Conservation (phyloP, 2,329 filamentous ascomycete species). For the Byssochlamys sp. region DNA sequence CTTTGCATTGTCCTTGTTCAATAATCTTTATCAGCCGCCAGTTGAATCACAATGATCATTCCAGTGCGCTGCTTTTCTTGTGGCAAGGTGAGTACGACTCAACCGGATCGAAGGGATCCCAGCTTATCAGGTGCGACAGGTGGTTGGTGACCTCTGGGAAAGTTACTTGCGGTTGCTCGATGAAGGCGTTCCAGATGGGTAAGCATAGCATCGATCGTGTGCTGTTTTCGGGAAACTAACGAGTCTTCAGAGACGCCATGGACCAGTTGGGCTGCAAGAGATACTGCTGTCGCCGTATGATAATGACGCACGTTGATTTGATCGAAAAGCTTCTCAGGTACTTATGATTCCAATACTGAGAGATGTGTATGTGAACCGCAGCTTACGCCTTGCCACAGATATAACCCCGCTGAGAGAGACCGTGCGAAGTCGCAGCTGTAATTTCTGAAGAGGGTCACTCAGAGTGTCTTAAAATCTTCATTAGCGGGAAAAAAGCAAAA, state of each 20-base stretch:
- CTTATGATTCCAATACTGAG: neutral
- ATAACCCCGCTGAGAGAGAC: slow-evolving; percentile 42
- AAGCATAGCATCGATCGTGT: slow-evolving; percentile 27
- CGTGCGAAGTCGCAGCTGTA: slow-evolving; percentile 28
- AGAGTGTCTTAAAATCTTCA: neutral
- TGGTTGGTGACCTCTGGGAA: slow-evolving; percentile 95
- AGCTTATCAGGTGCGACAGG: slow-evolving; percentile 44
- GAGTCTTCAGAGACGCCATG: slow-evolving; percentile 69
- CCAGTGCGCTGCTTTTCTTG: slow-evolving; percentile 98
- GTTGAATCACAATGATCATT: slow-evolving; percentile 72
- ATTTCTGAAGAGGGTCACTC: neutral
- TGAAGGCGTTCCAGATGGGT: slow-evolving; percentile 66
- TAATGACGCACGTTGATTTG: slow-evolving; percentile 98
- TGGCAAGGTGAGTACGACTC: slow-evolving; percentile 64
- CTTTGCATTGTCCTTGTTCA: neutral
- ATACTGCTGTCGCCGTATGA: slow-evolving; percentile 98
- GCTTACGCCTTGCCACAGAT: slow-evolving; percentile 22
- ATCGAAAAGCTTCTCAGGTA: slow-evolving; percentile 97
- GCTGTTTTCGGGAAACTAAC: slow-evolving; percentile 2
- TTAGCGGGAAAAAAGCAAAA: neutral
- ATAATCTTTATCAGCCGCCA: neutral
- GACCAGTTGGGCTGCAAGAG: slow-evolving; percentile 85
- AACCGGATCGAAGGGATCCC: neutral
- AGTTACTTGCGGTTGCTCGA: slow-evolving; percentile 83
- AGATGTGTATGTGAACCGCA: neutral